Percentiles rank a stretch among this genome's conserved stretches.
Conservation (phyloP, 2,329 filamentous ascomycete species). For the Geosmithia flava region DNA sequence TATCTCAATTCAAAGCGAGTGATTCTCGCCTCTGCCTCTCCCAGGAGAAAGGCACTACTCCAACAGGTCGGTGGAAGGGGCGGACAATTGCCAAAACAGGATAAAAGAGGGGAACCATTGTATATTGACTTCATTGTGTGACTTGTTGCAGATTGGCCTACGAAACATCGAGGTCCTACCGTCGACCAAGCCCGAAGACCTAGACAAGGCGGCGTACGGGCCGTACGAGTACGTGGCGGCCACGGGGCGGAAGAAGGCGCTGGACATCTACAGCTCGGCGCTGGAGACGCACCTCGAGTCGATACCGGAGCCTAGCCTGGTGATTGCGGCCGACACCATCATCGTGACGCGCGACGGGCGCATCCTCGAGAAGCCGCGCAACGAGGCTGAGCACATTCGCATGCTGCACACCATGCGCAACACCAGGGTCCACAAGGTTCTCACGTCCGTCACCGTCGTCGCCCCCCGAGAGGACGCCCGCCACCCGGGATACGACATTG, state of each 20-base stretch:
- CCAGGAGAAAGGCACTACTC: slow-evolving; percentile 71
- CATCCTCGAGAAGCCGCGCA: slow-evolving; percentile 85
- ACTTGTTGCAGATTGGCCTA: slow-evolving; percentile 53
- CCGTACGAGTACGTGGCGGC: slow-evolving; percentile 86
- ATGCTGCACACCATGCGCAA: slow-evolving; percentile 81
- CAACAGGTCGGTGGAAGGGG: slow-evolving; percentile 49
- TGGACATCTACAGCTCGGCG: slow-evolving; percentile 50
- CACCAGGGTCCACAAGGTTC: slow-evolving; percentile 64
- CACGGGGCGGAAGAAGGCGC: slow-evolving; percentile 74
- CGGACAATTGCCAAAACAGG: slow-evolving; percentile 1
- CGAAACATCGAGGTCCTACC: slow-evolving; percentile 73
- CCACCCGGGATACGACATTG: slow-evolving; percentile 76
- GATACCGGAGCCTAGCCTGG: slow-evolving; percentile 61
- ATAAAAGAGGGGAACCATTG: background rate
- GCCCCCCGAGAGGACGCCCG: slow-evolving; percentile 68
- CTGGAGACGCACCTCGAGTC: slow-evolving; percentile 29
- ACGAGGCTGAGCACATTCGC: slow-evolving; percentile 64
- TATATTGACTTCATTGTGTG: background rate
- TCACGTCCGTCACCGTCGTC: slow-evolving; percentile 77
- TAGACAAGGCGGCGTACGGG: slow-evolving; percentile 60
- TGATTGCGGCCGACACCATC: slow-evolving; percentile 84
- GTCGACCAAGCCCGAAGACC: slow-evolving; percentile 73
- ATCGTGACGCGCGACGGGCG: slow-evolving; percentile 64
- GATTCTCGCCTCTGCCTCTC: slow-evolving; percentile 83
- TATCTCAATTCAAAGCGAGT: slow-evolving; percentile 68